Evolutionary conservation across 208 protist genomes (phyloP), one percentile per base, ranked within the genome.

Genomic region (Leishmania gerbilli): DNA sequence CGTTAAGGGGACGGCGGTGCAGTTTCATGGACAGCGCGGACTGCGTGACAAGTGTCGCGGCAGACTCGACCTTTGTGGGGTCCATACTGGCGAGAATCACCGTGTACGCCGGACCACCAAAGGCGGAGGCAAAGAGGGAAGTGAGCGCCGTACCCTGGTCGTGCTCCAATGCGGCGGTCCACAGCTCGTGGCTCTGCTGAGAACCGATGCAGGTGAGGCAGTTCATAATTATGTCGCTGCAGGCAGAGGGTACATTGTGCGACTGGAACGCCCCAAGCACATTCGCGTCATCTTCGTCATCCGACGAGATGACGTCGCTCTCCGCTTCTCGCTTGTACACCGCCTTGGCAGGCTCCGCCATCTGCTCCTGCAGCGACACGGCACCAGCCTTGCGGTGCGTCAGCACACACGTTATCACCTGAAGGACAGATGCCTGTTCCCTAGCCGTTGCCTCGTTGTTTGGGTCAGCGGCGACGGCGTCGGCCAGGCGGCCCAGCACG

Each of bases 381-480:
- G 77, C 72, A 24, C 83, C 85, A 24, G 69, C 64, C 80, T 87
- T 91, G 64, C 71, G 77, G 74, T 87, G 79, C 34, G 71, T 87
- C 76, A 85, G 76, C 34, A 88, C 79, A 53, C 82, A 87, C n/a
- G 85, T 88, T 58, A 84, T 69, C 31, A 91, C 83, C 40, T 82
- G 76, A 19, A 88, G 74, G 37, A 89, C 71, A n/a, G 82, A 87
- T 0, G 24, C 76, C 4, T 62, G 47, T 49, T 87, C 87, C n/a
- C 69, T 71, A 27, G 71, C 71, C 7, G 82, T 34, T 2, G 17
- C 76, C 37, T 74, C 77, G 55, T 83, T 56, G 6, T 79, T 65
- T 1, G 75, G 69, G 31, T 74, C 75, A 9, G 84, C n/a, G 6
- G 84, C 65, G 5, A 62, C 74, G 37, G 81, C 65, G 49, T 84